phyloP scores from a whole-genome alignment of 768 basidiomycete genomes.

The Suillus lakei region DNA sequence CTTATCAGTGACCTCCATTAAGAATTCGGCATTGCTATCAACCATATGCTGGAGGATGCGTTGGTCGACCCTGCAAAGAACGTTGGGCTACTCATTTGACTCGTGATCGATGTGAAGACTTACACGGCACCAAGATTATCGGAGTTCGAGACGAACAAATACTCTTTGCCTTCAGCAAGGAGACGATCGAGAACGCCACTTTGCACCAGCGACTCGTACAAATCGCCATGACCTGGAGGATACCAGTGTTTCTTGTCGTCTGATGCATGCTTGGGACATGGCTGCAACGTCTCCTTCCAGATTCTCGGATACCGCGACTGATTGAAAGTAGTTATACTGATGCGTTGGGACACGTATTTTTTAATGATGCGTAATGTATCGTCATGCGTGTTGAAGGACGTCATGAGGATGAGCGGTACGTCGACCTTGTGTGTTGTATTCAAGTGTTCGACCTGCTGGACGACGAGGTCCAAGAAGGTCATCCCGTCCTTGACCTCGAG shows the following conservation, averaged over 20 bases:
- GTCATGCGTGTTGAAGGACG: conserved; percentile 97
- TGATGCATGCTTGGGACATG: conserved; percentile 75
- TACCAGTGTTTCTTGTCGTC: conserved; percentile 95
- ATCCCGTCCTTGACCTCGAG: conserved; percentile 97
- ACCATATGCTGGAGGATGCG: conserved; percentile 88
- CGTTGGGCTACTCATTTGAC: conserved; percentile 13
- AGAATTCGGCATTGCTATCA: conserved; percentile 78
- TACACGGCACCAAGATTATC: conserved; percentile 94
- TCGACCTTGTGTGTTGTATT: conserved; percentile 85
- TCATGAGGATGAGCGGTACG: conserved; percentile 98
- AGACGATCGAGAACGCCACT: conserved; percentile 92
- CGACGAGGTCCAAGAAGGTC: conserved; percentile 95
- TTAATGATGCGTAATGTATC: conserved; percentile 96
- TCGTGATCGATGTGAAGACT: conserved; percentile 29
- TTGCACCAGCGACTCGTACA: conserved; percentile 91
- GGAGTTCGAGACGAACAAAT: conserved; percentile 96
- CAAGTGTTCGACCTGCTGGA: conserved; percentile 95
- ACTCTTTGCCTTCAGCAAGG: conserved; percentile 91
- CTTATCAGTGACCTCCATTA: conserved; percentile 97
- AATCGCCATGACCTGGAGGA: conserved; percentile 95
- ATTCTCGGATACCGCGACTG: conserved; percentile 96
- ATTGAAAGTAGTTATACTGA: conserved; percentile 91
- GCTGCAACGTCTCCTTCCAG: conserved; percentile 85
- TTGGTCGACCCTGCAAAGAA: conserved; percentile 66
- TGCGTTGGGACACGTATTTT: conserved; percentile 94